Percentiles rank a stretch among this genome's conserved stretches.
Evolutionary conservation across 106 monocot species (phyloP).

Genomic region (Xerophyta viscosa): DNA sequence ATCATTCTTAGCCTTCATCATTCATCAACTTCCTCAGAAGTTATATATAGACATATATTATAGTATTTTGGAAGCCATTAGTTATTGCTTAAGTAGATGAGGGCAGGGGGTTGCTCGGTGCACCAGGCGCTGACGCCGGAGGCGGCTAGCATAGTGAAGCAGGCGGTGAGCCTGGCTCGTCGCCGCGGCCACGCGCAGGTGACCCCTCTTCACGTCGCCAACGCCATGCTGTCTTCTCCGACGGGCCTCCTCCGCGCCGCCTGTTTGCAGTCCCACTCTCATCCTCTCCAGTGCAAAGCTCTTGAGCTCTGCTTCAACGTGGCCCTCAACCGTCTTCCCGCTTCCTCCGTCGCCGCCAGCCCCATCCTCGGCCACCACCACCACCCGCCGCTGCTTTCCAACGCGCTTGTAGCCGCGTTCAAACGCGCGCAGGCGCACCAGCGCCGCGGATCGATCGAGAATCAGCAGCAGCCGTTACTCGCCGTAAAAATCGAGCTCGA

Average conservation of each 20-base stretch:
- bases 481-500: slow-evolving; percentile 93
- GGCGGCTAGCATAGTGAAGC: slow-evolving; percentile 70
- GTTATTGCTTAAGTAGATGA: slow-evolving; percentile 71
- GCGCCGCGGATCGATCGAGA: slow-evolving; percentile 76
- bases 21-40: background rate
- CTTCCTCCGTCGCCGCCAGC: slow-evolving; percentile 33
- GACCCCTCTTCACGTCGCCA: slow-evolving; percentile 95
- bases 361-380: slow-evolving; percentile 25
- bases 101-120: slow-evolving; percentile 88
- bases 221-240: slow-evolving; percentile 81
- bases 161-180: slow-evolving; percentile 66
- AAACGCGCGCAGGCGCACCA: slow-evolving; percentile 96
- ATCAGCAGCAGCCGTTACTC: slow-evolving; percentile 79
- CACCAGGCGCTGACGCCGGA: slow-evolving; percentile 79
- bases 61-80: too few relatives aligned
- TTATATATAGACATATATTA: too few relatives aligned
- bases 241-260: slow-evolving; percentile 62
- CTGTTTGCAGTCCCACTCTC: slow-evolving; percentile 75
- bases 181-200: slow-evolving; percentile 93
- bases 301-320: slow-evolving; percentile 96
- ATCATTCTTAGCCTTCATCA: too few relatives aligned
- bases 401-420: slow-evolving; percentile 96
- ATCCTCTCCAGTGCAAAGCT: slow-evolving; percentile 91
- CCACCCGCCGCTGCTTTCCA: slow-evolving; percentile 56
- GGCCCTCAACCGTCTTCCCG: slow-evolving; percentile 81